These are phyloP conservation scores for Nepenthes mirabilis DNA, from an alignment of 148 eudicot genomes.

Conservation along the genomic window DNA sequence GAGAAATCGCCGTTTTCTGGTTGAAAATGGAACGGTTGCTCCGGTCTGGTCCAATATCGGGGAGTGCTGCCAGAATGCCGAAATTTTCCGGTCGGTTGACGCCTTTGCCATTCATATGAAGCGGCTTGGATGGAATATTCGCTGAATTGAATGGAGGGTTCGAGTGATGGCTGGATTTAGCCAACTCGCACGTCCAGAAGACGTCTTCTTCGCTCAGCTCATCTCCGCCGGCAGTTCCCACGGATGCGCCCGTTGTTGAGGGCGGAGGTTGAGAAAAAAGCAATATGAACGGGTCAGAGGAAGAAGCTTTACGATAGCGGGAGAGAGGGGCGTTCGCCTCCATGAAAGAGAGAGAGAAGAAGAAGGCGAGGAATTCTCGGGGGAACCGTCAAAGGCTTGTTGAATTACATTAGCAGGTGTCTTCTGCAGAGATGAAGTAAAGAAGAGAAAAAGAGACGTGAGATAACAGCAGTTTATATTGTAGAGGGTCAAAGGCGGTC, in stretches of 20 bases:
- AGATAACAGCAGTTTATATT: too few species aligned
- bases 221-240: slow-evolving; percentile 1
- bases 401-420: too few species aligned
- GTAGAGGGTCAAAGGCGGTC: too few species aligned
- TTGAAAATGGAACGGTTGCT: slow-evolving; percentile 3
- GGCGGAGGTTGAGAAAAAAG: slow-evolving; percentile 9
- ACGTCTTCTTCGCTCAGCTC: slow-evolving; percentile 37
- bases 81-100: slow-evolving; percentile 12
- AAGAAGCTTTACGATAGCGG: slow-evolving; percentile 9
- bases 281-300: slow-evolving; percentile 19
- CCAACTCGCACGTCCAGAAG: slow-evolving; percentile 16
- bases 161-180: slow-evolving; percentile 3
- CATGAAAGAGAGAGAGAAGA: not conserved
- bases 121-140: too few species aligned
- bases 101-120: not conserved
- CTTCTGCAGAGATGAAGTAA: too few species aligned
- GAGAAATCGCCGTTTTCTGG: slow-evolving; percentile 10
- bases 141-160: not conserved
- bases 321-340: slow-evolving; percentile 7
- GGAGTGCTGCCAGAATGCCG: slow-evolving; percentile 39
- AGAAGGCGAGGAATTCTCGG: not conserved
- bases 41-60: not conserved
- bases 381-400: too few species aligned
- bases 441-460: too few species aligned
- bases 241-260: not conserved